phyloP scores from a whole-genome alignment of 768 basidiomycete genomes.

The Termitomyces sp. region DNA sequence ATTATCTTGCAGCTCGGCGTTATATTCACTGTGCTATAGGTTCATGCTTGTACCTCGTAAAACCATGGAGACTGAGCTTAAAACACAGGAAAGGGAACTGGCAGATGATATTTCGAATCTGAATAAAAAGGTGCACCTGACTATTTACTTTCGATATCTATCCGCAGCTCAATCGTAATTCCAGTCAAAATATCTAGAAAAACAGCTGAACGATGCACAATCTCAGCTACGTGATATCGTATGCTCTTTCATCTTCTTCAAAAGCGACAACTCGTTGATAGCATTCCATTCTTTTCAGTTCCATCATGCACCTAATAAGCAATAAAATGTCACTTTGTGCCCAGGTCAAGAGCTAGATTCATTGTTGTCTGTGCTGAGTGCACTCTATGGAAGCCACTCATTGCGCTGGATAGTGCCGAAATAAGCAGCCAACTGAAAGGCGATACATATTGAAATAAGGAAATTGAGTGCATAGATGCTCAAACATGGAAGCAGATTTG shows the following conservation, averaged over 20 bases:
- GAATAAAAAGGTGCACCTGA: conserved; percentile 69
- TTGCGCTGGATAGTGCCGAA: neutral
- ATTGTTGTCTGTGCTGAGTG: neutral
- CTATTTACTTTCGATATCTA: neutral
- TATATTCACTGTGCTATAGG: conserved; percentile 39
- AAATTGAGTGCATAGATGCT: neutral
- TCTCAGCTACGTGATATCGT: conserved; percentile 83
- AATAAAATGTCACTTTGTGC: conserved; percentile 12
- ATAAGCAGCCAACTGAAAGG: neutral
- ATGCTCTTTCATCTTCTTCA: conserved; percentile 19
- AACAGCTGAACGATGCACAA: conserved; percentile 90
- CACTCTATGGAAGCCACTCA: neutral
- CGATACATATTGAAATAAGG: neutral
- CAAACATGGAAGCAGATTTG: neutral
- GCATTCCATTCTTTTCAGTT: conserved; percentile 33
- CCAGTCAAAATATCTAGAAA: conserved; percentile 88
- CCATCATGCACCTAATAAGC: conserved; percentile 44
- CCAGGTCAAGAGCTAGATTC: neutral
- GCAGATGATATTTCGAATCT: conserved; percentile 78
- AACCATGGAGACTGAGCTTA: conserved; percentile 73
- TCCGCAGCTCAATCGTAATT: neutral
- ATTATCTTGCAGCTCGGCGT: neutral
- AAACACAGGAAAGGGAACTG: conserved; percentile 74
- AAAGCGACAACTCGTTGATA: neutral
- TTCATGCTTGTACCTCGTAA: conserved; percentile 84